Evolutionary conservation across 192 early-diverging fungal genomes (phyloP).

Genomic region (Oehlia diaphana): DNA sequence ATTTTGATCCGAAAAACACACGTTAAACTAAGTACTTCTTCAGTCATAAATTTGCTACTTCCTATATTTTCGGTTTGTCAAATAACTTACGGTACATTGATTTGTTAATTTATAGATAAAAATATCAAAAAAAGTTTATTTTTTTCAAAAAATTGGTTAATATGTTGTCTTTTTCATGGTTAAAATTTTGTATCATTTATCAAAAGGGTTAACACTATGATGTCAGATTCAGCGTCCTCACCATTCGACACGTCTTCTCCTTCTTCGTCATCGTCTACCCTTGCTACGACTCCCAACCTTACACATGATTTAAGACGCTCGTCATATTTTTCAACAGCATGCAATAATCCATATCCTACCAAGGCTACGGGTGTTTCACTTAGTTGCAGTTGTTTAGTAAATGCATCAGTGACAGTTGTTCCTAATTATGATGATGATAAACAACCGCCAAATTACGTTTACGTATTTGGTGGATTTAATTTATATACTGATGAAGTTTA

Average conservation of each 20-base stretch:
- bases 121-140: not conserved
- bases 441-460: constrained; percentile 34
- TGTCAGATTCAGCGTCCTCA: not conserved
- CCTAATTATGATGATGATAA: constrained; percentile 22
- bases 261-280: constrained; percentile 21
- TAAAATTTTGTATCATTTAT: not conserved
- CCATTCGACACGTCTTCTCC: constrained; percentile 22
- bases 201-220: not conserved
- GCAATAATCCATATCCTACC: constrained; percentile 18
- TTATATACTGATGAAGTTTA: constrained; percentile 68
- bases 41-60: too few species aligned
- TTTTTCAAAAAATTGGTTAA: too few species aligned
- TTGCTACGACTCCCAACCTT: constrained; percentile 17
- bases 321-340: not conserved
- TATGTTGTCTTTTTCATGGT: too few species aligned
- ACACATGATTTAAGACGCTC: not conserved
- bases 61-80: too few species aligned
- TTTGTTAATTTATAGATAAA: not conserved
- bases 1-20: too few species aligned
- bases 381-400: constrained; percentile 40
- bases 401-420: constrained; percentile 44
- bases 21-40: too few species aligned
- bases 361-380: constrained; percentile 28
- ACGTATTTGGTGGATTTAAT: constrained; percentile 65
- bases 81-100: not conserved